Conservation (phyloP, 495 filamentous ascomycete species). For the Penicillium angulare region DNA sequence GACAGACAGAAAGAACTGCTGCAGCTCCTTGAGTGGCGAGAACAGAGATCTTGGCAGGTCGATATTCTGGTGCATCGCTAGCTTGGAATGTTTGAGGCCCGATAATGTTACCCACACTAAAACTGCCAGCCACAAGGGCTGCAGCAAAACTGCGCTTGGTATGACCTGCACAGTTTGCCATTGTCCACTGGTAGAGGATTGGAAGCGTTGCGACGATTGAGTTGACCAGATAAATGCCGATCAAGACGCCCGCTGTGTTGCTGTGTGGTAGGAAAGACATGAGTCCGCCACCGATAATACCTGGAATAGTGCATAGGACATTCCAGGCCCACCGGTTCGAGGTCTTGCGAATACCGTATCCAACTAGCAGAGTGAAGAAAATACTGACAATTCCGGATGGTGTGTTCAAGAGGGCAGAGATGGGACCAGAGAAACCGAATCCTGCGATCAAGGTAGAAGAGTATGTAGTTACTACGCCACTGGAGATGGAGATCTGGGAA, state of each 20-base stretch:
- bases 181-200: conserved; percentile 49
- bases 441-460: conserved; percentile 57
- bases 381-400: conserved; percentile 62
- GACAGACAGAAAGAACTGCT: conserved; percentile 34
- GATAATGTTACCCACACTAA: conserved; percentile 65
- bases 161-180: conserved; percentile 47
- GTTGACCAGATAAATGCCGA: conserved; percentile 66
- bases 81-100: conserved; percentile 64
- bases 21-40: conserved; percentile 47
- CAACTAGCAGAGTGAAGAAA: conserved; percentile 52
- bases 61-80: conserved; percentile 57
- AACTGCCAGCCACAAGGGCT: conserved; percentile 56
- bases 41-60: conserved; percentile 61
- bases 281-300: conserved; percentile 55
- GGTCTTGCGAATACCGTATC: conserved; percentile 40
- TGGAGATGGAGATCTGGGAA: conserved; percentile 51
- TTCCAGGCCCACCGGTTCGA: conserved; percentile 53
- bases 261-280: conserved; percentile 56
- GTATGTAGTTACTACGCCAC: conserved; percentile 61
- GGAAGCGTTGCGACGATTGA: conserved; percentile 42
- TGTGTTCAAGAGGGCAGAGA: conserved; percentile 61
- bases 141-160: conserved; percentile 54
- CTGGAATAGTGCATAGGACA: conserved; percentile 40
- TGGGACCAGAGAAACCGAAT: conserved; percentile 52
- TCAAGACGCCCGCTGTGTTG: conserved; percentile 51